A percentile compares a stretch with the other conserved stretches of the same genome.
Conservation (phyloP, 352 stramenopile species). For the Peronospora farinosa region DNA sequence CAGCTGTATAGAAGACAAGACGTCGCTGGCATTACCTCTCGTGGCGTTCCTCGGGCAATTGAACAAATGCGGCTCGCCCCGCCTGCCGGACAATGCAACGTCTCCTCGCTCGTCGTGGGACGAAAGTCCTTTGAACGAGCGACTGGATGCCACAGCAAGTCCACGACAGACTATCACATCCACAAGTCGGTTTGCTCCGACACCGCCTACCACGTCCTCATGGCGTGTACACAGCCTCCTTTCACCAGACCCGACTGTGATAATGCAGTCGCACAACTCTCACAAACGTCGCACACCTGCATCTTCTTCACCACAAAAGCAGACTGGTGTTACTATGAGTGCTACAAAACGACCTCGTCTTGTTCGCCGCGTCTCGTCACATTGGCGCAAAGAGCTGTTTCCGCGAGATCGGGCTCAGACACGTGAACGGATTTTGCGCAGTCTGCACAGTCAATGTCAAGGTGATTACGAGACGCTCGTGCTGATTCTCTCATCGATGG, state of each 20-base stretch:
- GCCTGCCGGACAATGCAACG: constrained; percentile 23
- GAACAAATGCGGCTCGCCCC: constrained; percentile 31
- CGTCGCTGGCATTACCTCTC: constrained; percentile 21
- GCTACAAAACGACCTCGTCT: constrained; percentile 34
- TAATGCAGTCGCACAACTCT: constrained; percentile 9
- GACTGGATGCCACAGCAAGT: constrained; percentile 31
- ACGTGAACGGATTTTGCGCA: constrained; percentile 55
- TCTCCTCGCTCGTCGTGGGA: constrained; percentile 43
- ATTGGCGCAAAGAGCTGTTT: constrained; percentile 60
- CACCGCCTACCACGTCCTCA: constrained; percentile 18
- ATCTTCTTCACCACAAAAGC: constrained; percentile 10
- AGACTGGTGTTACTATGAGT: constrained; percentile 9
- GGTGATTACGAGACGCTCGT: constrained; percentile 65
- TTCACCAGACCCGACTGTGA: constrained; percentile 17
- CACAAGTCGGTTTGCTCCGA: constrained; percentile 13
- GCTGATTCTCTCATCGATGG: constrained; percentile 54
- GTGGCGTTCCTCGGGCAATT: constrained; percentile 27
- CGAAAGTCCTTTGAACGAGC: constrained; percentile 21
- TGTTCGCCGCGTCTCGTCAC: constrained; percentile 33
- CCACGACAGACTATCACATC: constrained; percentile 19
- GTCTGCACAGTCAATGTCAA: constrained; percentile 44
- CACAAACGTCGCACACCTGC: constrained; percentile 18
- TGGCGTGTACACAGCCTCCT: constrained; percentile 27
- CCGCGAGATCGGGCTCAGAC: constrained; percentile 51
- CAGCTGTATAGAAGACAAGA: constrained; percentile 20